Evolutionary conservation across 805 yeast genomes (phyloP).

Genomic region (Allodekkera sacchari): DNA sequence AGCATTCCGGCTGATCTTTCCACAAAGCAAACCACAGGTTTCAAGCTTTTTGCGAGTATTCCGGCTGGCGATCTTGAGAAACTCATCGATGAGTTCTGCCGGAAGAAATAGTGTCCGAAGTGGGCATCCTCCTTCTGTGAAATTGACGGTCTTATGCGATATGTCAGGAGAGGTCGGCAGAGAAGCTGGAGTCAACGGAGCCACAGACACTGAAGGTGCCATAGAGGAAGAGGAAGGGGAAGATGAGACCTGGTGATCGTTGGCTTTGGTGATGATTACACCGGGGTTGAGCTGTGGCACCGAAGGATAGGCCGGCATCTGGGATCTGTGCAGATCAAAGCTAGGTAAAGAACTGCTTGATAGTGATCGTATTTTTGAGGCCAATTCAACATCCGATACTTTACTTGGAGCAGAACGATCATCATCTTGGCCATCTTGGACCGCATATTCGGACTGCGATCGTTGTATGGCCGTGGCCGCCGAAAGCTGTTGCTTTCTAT

Average conservation of each 20-base stretch:
- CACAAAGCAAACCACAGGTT: conserved; percentile 63
- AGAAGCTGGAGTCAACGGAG: neutral
- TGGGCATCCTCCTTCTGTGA: conserved; percentile 50
- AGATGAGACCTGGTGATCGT: too few species aligned
- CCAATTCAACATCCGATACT: conserved; percentile 10
- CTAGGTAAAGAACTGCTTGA: conserved; percentile 14
- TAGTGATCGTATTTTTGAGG: conserved; percentile 16
- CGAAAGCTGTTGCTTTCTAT: too few species aligned
- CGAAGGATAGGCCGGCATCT: too few species aligned
- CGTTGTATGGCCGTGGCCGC: too few species aligned
- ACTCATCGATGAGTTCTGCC: conserved; percentile 29
- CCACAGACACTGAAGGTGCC: too few species aligned
- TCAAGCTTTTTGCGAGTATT: conserved; percentile 48
- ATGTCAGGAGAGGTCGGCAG: conserved; percentile 6
- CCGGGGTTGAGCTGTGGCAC: too few species aligned
- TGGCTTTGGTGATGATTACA: too few species aligned
- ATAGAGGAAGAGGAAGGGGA: too few species aligned
- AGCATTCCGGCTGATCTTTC: conserved; percentile 51
- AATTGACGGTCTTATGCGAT: conserved; percentile 31
- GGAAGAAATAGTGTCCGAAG: conserved; percentile 48
- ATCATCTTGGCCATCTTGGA: too few species aligned
- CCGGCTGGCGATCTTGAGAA: conserved; percentile 36
- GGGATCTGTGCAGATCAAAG: too few species aligned
- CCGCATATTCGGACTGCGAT: too few species aligned
- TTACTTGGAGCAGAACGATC: too few species aligned